Base-by-base conservation (phyloP, 768 basidiomycete species). In the Phylloporus arenicola region DNA sequence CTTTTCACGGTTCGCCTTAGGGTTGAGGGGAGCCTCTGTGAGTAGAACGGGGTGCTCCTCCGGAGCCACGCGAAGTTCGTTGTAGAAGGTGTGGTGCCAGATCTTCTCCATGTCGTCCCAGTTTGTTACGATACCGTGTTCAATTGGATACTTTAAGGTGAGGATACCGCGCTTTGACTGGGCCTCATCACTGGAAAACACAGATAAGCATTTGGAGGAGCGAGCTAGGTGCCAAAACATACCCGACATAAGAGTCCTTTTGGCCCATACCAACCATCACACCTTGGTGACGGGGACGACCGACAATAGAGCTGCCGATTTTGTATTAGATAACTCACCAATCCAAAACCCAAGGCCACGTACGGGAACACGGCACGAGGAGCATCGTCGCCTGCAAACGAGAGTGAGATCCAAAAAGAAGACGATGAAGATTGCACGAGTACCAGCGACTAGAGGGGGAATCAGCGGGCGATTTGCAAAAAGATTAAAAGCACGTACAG, bases 51-150 rank as follows among this genome's bases (percentile, higher is more conserved):
- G 84, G 70, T 85, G 84, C 63, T 86, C 85, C 65, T 86, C 84
- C 10, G 84, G 84, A 3, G 85, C 84, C 51, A 86, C 84, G 67
- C 85, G 84, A 52, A 86, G 77, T 62, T 86, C 85, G 62, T 86
- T 86, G 73, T 85, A 94, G 73, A 94, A 95, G 29, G 92, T 93
- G 77, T 94, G 92, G 70, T 93, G 91, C 92, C 92, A 95, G 69
- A 94, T 94, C 76, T 94, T 93, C 77, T 95, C 93, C 92, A 94
- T 94, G 72, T 94, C 92, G 63, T 94, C 93, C 93, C 93, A 96
- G 83, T 96, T 93, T 71, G 92, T 93, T 69, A 95, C 88, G 65
- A 92, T 87, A 72, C 90, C 89, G 74, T 92, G 90, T 70, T 92
- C 88, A 60, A 92, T 92, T 46, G 90, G 92, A 75, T 95, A 92